Conservation (phyloP, 2,329 filamentous ascomycete genomes). For the Fusarium sp. region DNA sequence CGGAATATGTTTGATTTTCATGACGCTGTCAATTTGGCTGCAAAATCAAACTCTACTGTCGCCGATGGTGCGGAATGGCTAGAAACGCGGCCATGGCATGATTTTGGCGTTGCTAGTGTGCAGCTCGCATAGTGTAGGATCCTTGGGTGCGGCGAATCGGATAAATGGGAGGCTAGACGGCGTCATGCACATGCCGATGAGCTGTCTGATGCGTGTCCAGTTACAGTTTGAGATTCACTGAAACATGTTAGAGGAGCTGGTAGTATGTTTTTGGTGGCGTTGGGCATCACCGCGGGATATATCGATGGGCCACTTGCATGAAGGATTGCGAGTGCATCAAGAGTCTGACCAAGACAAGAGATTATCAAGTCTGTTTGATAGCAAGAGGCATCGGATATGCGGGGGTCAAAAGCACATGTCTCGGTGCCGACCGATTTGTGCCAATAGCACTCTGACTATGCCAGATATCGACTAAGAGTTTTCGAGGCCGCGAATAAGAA, state of each 20-base stretch:
- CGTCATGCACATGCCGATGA: not conserved
- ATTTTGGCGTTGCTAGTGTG: not conserved
- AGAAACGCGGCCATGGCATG: not conserved
- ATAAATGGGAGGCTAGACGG: not conserved
- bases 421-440: not conserved
- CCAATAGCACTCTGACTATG: not conserved
- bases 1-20: conserved; percentile 27
- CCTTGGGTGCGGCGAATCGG: conserved; percentile 2
- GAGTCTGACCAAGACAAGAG: not conserved
- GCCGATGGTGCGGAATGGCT: not conserved
- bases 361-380: not conserved
- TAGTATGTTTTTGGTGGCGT: not conserved
- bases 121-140: not conserved
- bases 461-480: not conserved
- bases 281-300: not conserved
- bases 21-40: not conserved
- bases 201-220: not conserved
- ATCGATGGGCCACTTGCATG: too few species aligned
- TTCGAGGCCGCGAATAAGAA: not conserved
- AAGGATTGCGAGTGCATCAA: not conserved
- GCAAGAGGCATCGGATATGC: not conserved
- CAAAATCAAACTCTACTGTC: not conserved
- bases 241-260: not conserved
- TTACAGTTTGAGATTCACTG: not conserved
- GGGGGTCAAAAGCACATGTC: not conserved